phyloP scores from a whole-genome alignment of 306 rosid genomes.

The Lathyrus oleraceus region DNA sequence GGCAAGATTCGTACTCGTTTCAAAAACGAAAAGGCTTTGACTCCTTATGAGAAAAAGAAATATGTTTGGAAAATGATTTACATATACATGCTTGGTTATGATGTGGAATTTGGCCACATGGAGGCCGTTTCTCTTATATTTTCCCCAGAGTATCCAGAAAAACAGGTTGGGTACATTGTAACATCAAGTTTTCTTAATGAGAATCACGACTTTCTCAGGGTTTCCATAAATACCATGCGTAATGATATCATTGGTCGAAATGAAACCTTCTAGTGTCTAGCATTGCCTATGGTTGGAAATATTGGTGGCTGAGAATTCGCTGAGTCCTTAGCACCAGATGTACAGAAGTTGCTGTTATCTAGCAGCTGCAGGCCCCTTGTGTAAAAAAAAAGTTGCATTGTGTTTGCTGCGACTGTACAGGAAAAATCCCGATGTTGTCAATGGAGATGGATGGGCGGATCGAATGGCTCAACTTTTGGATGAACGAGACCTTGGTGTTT shows the following conservation, averaged over 20 bases:
- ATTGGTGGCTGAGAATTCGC: constrained; percentile 99
- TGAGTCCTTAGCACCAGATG: constrained; percentile 98
- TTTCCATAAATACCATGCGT: constrained; percentile 96
- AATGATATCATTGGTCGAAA: no score
- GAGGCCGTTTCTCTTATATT: constrained; percentile 98
- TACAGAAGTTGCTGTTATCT: constrained; percentile 90
- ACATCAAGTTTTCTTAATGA: constrained; percentile 93
- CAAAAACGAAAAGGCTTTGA: constrained; percentile 96
- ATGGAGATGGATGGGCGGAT: constrained; percentile 99
- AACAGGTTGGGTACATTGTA: constrained; percentile 99
- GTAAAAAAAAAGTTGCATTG: constrained; percentile 93
- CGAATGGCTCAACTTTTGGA: no score
- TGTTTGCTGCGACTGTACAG: constrained; percentile 94
- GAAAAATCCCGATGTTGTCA: constrained; percentile 98
- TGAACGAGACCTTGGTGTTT: no score
- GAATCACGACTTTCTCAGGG: constrained; percentile 98
- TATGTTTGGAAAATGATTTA: constrained; percentile 99
- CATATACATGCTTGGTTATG: constrained; percentile 95
- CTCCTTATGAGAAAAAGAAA: constrained; percentile 96
- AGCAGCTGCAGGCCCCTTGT: constrained; percentile 99
- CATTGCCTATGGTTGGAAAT: no score
- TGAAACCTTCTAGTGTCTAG: no score
- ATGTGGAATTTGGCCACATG: constrained; percentile 99
- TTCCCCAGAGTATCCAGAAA: constrained; percentile 99
- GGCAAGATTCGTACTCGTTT: constrained; percentile 98